Evolutionary conservation across 1,284 basidiomycete species (phyloP), one percentile per base, ranked within the genome.

Genomic region (Xanthoconium separans): DNA sequence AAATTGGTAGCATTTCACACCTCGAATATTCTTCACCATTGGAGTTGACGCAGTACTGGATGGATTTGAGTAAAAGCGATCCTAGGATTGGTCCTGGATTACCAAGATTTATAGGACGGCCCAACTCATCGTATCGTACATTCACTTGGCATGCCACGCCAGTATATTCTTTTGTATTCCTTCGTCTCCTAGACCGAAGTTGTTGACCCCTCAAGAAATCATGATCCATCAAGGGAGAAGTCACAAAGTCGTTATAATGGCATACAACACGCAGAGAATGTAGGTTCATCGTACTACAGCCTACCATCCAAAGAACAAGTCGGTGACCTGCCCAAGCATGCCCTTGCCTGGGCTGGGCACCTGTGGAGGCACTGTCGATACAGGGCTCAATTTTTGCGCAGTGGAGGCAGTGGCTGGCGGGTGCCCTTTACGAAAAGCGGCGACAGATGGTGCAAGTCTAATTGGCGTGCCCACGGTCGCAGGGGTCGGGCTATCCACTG

Each of bases 291-390:
- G 18, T 37, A 24, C 71, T 78, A 85, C 80, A 83, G 13, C 81
- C 85, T 81, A 88, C 85, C 85, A 88, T 22, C 86, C 87, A 69
- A 89, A 89, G 49, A 90, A 83, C 58, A 88, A 65, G 73, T 89
- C 87, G n/a, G 84, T 84, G 41, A 89, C 81, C 66, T 87, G 85
- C 12, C 86, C 85, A 4, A 90, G 55, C 58, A 89, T 62, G 6
- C 85, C 77, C 65, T 84, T 89, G 51, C 61, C 76, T n/a, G 78
- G 75, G 7, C 74, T 70, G 31, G 65, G 61, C 22, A 62, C 60
- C 5, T 60, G 63, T 2, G 62, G 29, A 0, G 58, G 56, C 30
- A 53, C 50, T 15, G 55, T 39, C n/a, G 62, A 59, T 39, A 54
- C 39, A 22, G 61, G 56, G 9, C 59, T 42, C 33, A 56, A 53